Base-by-base conservation (phyloP, 2,329 filamentous ascomycete species). In the Thelonectria discophora region DNA sequence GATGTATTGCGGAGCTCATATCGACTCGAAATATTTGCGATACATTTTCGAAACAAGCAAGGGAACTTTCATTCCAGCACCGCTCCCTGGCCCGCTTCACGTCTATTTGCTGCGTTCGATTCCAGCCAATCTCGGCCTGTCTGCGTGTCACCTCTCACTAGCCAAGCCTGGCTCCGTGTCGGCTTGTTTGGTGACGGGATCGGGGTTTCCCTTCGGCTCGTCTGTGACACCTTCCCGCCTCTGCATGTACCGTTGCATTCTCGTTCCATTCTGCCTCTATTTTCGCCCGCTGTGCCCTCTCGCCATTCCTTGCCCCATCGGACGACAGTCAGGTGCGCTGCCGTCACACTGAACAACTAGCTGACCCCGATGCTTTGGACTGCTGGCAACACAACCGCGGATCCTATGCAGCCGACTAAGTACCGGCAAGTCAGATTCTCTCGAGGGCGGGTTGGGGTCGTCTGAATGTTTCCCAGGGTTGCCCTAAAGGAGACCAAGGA, bases 301-400 rank as follows among this genome's bases (percentile, higher is more conserved):
- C 79, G 69, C 80, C 80, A 82, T 12, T 58, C 58, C 59, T 77
- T 73, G 13, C 80, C 80, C 73, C 77, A 77, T 45, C 68, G 73
- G 58, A 81, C 76, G 6, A 77, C 74, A 11, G 76, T 66, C 55
- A 82, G 61, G 50, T 81, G 76, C 5, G 71, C 63, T 4, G 73
- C 71, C 11, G 77, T 79, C 59, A 93, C 88, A 1, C 91, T 93
- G 47, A 84, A 88, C 73, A 93, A 94, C 90, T 91, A 94, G 0
- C 92, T 92, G 0, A 94, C 88, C 3, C 92, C 92, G 56, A 95
- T 89, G 30, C 76, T 79, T 62, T 93, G 80, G n/a, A 93, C 84
- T 1, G 88, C 90, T 0, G 92, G 92, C 58, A 95, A 79, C 56
- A 91, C 91, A 2, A 87, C 85, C 0, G 90, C 91, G 3, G 88